phyloP scores from a whole-genome alignment of 306 rosid species.

The Boehmeria nivea region DNA sequence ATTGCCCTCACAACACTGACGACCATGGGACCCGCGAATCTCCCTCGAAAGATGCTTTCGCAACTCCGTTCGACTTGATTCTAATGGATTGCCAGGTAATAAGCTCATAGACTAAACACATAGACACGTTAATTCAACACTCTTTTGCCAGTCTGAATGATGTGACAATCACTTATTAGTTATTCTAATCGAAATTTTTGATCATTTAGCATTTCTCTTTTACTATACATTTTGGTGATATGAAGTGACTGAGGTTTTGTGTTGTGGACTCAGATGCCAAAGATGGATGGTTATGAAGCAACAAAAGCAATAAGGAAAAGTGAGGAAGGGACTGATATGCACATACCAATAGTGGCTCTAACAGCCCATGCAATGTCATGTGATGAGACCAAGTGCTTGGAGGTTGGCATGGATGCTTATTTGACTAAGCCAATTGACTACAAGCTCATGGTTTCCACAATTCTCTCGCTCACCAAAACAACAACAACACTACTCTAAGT shows the following conservation, averaged over 20 bases:
- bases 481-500: conserved; percentile 11
- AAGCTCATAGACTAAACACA: background rate
- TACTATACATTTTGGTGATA: too few relatives aligned
- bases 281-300: conserved; percentile 98
- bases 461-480: conserved; percentile 74
- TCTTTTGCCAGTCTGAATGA: too few relatives aligned
- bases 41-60: conserved; percentile 30
- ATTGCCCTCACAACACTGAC: conserved; percentile 36
- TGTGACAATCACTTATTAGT: background rate
- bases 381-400: conserved; percentile 95
- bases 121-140: too few relatives aligned
- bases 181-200: background rate
- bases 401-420: conserved; percentile 99
- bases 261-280: conserved; percentile 78
- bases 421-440: conserved; percentile 93
- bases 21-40: conserved; percentile 37
- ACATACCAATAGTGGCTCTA: conserved; percentile 89
- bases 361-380: conserved; percentile 99
- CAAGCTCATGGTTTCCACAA: conserved; percentile 94
- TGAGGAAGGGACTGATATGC: conserved; percentile 59
- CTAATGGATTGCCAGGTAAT: conserved; percentile 99
- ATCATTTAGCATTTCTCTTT: too few relatives aligned
- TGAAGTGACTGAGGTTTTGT: too few relatives aligned
- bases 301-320: conserved; percentile 87
- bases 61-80: conserved; percentile 66